These are phyloP conservation scores for Colletotrichum navitas DNA, from an alignment of 2,329 filamentous ascomycete species.

Conservation along the genomic window DNA sequence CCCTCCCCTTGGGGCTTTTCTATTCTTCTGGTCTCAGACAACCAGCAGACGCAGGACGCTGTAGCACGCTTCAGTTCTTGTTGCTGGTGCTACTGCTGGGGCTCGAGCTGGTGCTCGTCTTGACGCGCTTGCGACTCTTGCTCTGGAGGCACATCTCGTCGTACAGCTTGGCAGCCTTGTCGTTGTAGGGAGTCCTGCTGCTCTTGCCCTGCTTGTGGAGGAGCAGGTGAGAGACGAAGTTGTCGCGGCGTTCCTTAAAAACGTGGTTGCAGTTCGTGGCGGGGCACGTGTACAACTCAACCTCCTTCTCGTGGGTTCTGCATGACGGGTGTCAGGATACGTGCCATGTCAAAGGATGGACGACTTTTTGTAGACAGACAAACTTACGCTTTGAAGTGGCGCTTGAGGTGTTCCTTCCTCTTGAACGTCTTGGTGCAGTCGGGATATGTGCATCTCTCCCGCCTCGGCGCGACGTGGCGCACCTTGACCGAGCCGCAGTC, in stretches of 20 bases:
- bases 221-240: slow-evolving; percentile 44
- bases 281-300: slow-evolving; percentile 42
- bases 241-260: slow-evolving; percentile 44
- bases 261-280: slow-evolving; percentile 42
- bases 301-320: slow-evolving; percentile 37
- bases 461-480: slow-evolving; percentile 42
- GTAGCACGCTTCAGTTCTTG: slow-evolving; percentile 25
- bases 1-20: neutral
- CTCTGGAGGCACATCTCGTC: slow-evolving; percentile 43
- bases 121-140: slow-evolving; percentile 43
- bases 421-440: slow-evolving; percentile 64
- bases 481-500: slow-evolving; percentile 40
- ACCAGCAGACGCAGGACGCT: neutral
- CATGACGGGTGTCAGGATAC: slow-evolving; percentile 1
- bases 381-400: slow-evolving; percentile 65
- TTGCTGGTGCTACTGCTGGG: slow-evolving; percentile 36
- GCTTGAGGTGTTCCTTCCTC: slow-evolving; percentile 68
- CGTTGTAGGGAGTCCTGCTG: slow-evolving; percentile 43
- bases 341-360: slow-evolving; percentile 38
- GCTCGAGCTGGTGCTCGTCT: slow-evolving; percentile 34
- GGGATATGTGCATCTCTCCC: slow-evolving; percentile 56
- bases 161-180: slow-evolving; percentile 42
- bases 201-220: slow-evolving; percentile 44
- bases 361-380: neutral
- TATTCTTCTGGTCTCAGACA: neutral